phyloP scores from a whole-genome alignment of 352 stramenopile genomes.

The Phytophthora pini region DNA sequence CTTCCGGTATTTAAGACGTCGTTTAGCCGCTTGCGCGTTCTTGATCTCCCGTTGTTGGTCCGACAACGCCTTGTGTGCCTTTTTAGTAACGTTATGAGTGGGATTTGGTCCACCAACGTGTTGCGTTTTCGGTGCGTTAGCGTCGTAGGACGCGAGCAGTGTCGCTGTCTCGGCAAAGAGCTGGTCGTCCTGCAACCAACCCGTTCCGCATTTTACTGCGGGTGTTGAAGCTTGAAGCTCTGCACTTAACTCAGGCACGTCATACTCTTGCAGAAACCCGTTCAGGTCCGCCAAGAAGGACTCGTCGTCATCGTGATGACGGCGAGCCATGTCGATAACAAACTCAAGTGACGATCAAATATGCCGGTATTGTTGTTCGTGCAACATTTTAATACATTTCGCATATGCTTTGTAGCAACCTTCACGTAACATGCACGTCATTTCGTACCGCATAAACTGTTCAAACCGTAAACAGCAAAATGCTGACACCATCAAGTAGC shows the following conservation, averaged over 20 bases:
- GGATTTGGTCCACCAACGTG: background rate
- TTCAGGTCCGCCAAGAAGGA: constrained; percentile 16
- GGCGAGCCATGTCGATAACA: too few relatives aligned
- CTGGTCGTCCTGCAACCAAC: constrained; percentile 10
- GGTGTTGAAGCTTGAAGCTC: background rate
- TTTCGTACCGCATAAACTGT: background rate
- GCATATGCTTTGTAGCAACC: too few relatives aligned
- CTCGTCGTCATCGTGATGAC: background rate
- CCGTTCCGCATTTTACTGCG: background rate
- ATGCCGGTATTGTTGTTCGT: too few relatives aligned
- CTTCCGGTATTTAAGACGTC: constrained; percentile 33
- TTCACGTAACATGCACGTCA: background rate
- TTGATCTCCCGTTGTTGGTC: constrained; percentile 4
- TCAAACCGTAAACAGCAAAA: background rate
- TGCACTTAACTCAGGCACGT: background rate
- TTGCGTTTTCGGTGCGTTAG: constrained; percentile 15
- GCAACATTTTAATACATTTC: too few relatives aligned
- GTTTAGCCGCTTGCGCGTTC: constrained; percentile 23
- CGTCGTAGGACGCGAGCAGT: background rate
- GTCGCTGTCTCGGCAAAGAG: constrained; percentile 27
- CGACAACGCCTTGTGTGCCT: background rate
- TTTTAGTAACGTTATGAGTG: background rate
- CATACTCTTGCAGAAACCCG: constrained; percentile 4
- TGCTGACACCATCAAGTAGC: background rate
- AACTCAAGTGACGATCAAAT: too few relatives aligned